phyloP scores from a whole-genome alignment of 2,329 filamentous ascomycete species.

The Trichoderma harzianum region DNA sequence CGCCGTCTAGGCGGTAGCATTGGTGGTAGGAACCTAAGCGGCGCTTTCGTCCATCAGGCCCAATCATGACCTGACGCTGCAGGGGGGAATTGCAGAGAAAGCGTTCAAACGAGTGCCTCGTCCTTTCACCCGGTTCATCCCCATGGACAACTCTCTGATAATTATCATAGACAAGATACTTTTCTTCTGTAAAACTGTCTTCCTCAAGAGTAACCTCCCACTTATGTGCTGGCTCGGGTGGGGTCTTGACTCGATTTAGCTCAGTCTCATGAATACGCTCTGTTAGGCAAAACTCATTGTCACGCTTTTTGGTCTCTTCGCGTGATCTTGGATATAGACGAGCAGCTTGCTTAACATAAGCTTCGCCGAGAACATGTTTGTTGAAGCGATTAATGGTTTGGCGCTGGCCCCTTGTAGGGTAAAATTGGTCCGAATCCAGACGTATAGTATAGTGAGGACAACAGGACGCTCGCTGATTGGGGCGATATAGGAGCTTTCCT shows the following conservation, averaged over 20 bases:
- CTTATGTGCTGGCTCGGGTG: conserved; percentile 62
- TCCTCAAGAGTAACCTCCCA: conserved; percentile 69
- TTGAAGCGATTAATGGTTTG: conserved; percentile 77
- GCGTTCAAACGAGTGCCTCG: conserved; percentile 58
- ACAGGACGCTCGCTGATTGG: conserved; percentile 74
- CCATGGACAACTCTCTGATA: conserved; percentile 73
- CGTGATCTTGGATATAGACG: conserved; percentile 64
- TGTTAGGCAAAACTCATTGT: conserved; percentile 64
- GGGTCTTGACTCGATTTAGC: conserved; percentile 48
- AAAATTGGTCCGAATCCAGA: conserved; percentile 63
- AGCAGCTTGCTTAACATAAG: conserved; percentile 62
- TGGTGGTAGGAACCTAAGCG: conserved; percentile 74
- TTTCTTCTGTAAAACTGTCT: conserved; percentile 71
- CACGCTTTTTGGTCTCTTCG: conserved; percentile 59
- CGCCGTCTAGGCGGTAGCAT: conserved; percentile 74
- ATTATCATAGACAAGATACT: conserved; percentile 68
- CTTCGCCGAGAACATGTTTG: conserved; percentile 63
- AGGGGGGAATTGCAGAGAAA: conserved; percentile 75
- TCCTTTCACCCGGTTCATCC: conserved; percentile 59
- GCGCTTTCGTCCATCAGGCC: conserved; percentile 49
- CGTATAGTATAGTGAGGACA: conserved; percentile 89
- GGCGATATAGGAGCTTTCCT: conserved; percentile 69
- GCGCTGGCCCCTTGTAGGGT: conserved; percentile 67
- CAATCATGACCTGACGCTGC: conserved; percentile 41
- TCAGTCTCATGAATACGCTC: conserved; percentile 70